Conservation (phyloP, 176 grass and related monocot species). For the Coix lacrymajobi region DNA sequence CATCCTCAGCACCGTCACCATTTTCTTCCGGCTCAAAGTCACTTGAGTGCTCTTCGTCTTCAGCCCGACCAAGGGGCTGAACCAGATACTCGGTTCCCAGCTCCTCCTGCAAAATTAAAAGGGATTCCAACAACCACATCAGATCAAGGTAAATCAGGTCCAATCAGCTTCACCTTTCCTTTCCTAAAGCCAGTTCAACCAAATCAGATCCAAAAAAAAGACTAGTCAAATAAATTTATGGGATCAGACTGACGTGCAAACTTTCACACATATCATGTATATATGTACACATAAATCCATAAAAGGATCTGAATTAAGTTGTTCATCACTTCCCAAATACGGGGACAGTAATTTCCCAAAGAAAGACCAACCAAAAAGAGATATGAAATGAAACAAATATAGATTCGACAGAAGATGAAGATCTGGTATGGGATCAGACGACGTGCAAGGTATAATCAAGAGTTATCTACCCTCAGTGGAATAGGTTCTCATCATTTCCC, state of each 20-base stretch:
- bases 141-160: background rate
- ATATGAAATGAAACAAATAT: background rate
- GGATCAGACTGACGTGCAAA: conserved; percentile 64
- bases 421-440: conserved; percentile 16
- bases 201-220: background rate
- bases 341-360: background rate
- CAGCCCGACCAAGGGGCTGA: conserved; percentile 35
- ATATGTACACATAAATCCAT: background rate
- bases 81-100: conserved; percentile 49
- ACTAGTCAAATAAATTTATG: background rate
- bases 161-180: background rate
- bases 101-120: conserved; percentile 18
- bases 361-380: background rate
- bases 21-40: conserved; percentile 55
- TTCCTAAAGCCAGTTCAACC: background rate
- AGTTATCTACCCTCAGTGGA: conserved; percentile 28
- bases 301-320: conserved; percentile 26
- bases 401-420: background rate
- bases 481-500: conserved; percentile 30
- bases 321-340: conserved; percentile 32
- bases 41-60: conserved; percentile 41
- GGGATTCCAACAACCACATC: background rate
- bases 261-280: conserved; percentile 31
- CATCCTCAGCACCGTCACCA: conserved; percentile 38
- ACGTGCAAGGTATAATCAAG: conserved; percentile 31